Conservation (phyloP, 2,329 filamentous ascomycete species). For the Seiridium cupressi region DNA sequence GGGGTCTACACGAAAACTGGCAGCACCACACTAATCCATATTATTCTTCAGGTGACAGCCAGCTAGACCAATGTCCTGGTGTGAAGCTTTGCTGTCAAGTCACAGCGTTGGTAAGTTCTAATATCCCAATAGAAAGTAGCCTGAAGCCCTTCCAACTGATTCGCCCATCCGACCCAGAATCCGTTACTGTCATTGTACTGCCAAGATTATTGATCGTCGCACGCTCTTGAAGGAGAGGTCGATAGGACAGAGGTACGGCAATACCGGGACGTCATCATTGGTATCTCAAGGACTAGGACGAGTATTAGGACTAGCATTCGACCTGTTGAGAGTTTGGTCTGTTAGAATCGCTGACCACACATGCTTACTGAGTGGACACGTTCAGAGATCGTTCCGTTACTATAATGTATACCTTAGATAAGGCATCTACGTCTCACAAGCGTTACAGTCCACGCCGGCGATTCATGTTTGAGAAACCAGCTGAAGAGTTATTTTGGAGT, state of each 20-base stretch:
- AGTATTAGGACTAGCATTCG: too few relatives aligned
- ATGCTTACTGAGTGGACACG: too few relatives aligned
- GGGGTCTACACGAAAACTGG: too few relatives aligned
- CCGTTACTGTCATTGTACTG: constrained; percentile 29
- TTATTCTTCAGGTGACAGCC: constrained; percentile 18
- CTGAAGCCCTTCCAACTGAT: neutral
- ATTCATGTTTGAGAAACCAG: too few relatives aligned
- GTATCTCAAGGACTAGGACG: neutral
- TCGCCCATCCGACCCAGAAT: constrained; percentile 15
- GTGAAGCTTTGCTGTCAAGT: constrained; percentile 30
- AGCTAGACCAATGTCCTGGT: constrained; percentile 22
- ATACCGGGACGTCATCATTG: neutral
- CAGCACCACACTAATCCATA: too few relatives aligned
- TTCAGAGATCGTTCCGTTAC: too few relatives aligned
- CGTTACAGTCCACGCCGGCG: too few relatives aligned
- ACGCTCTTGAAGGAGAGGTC: neutral
- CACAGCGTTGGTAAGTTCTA: constrained; percentile 24
- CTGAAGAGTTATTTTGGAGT: too few relatives aligned
- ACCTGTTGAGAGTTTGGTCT: too few relatives aligned
- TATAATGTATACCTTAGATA: too few relatives aligned
- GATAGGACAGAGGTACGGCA: neutral
- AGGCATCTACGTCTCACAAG: too few relatives aligned
- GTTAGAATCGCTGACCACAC: too few relatives aligned
- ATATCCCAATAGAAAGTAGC: neutral
- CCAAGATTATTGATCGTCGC: constrained; percentile 13